Conservation (phyloP, 306 rosid species). For the Biancaea sappan region DNA sequence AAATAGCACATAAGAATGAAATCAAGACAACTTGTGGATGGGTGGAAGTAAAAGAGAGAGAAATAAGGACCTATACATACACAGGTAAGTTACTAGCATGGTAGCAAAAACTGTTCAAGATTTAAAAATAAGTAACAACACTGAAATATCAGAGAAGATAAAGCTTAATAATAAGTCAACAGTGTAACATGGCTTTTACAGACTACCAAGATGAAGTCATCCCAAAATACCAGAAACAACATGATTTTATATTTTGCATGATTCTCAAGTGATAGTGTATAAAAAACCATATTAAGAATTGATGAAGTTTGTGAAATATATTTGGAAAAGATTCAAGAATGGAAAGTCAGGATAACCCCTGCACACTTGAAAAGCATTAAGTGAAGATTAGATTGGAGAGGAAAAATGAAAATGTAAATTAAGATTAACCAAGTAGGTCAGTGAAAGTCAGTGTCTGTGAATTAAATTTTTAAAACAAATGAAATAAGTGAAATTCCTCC, state of each 20-base stretch:
- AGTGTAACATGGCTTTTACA: not conserved
- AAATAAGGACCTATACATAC: not conserved
- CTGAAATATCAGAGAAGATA: not conserved
- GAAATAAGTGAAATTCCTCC: slow-evolving; percentile 11
- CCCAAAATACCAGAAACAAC: slow-evolving; percentile 14
- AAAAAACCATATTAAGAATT: not conserved
- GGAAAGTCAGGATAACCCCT: slow-evolving; percentile 20
- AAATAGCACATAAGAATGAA: slow-evolving; percentile 14
- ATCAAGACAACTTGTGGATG: slow-evolving; percentile 1
- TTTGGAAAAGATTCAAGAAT: not conserved
- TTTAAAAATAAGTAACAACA: slow-evolving; percentile 19
- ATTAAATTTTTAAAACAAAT: not conserved
- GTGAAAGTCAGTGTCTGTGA: slow-evolving; percentile 7
- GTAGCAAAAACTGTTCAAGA: slow-evolving; percentile 14
- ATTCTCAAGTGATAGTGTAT: not conserved
- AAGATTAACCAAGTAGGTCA: not conserved
- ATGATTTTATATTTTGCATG: slow-evolving; percentile 17
- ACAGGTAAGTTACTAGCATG: slow-evolving; percentile 22
- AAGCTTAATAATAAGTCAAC: slow-evolving; percentile 17
- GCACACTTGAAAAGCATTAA: slow-evolving; percentile 5
- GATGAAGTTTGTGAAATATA: slow-evolving; percentile 19
- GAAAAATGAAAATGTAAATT: slow-evolving; percentile 20
- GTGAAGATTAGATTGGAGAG: slow-evolving; percentile 9
- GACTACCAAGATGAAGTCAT: slow-evolving; percentile 8
- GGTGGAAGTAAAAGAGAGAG: not conserved